phyloP scores from a whole-genome alignment of 306 rosid species.

The Parietaria judaica region DNA sequence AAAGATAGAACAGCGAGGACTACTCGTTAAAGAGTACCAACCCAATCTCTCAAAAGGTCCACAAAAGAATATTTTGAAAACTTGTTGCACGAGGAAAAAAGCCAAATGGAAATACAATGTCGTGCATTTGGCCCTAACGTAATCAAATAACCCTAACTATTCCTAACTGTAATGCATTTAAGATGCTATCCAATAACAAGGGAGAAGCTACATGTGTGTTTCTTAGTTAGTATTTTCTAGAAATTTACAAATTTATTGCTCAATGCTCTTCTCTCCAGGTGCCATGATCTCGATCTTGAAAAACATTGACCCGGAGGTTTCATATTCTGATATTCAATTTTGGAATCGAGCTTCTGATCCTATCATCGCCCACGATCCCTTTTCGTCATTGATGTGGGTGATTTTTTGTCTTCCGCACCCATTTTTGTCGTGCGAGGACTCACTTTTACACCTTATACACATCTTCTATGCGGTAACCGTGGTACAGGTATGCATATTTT shows the following conservation, averaged over 20 bases:
- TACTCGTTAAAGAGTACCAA: too few relatives aligned
- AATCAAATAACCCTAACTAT: too few relatives aligned
- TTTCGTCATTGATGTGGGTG: slow-evolving; percentile 93
- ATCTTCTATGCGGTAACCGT: slow-evolving; percentile 71
- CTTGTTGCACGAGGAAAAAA: too few relatives aligned
- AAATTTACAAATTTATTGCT: slow-evolving; percentile 7
- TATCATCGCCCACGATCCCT: slow-evolving; percentile 72
- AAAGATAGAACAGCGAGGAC: too few relatives aligned
- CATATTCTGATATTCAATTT: slow-evolving; percentile 49
- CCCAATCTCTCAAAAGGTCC: too few relatives aligned
- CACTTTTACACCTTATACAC: slow-evolving; percentile 73
- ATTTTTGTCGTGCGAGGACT: slow-evolving; percentile 69
- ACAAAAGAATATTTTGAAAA: too few relatives aligned
- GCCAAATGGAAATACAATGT: too few relatives aligned
- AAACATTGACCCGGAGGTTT: slow-evolving; percentile 32
- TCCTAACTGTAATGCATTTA: too few relatives aligned
- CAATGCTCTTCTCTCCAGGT: slow-evolving; percentile 37
- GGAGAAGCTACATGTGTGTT: too few relatives aligned
- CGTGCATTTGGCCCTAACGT: too few relatives aligned
- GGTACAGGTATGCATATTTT: slow-evolving; percentile 58
- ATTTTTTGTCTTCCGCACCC: slow-evolving; percentile 86
- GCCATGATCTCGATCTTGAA: slow-evolving; percentile 46
- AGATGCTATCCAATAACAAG: too few relatives aligned
- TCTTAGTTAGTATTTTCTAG: not conserved
- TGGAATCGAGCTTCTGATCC: slow-evolving; percentile 85